Base-by-base conservation (phyloP, 768 basidiomycete species). In the Suillus subaureus region DNA sequence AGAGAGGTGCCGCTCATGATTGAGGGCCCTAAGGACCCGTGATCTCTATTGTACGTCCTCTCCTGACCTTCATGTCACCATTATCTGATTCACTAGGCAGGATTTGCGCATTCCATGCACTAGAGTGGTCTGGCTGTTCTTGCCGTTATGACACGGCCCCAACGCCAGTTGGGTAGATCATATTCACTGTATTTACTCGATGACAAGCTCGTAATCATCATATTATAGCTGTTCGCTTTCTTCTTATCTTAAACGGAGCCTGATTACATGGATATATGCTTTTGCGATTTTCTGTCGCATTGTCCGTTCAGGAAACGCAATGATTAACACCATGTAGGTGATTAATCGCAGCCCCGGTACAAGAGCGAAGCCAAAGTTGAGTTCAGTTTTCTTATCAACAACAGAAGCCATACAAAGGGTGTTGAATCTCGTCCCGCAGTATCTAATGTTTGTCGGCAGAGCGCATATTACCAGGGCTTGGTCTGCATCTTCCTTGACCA, bases 1-100 rank as follows among this genome's bases (percentile, higher is more conserved):
- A 55, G 13, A 33, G 9, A 54, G 21, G 31, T 39, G 13, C 67
- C 70, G 23, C 42, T 52, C 31, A 37, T 56, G 37, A 45, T 63
- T 39, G 42, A 56, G 26, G 33, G 62, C 16, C 60, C 62, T 9
- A 60, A 60, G 58, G 61, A 61, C 31, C 35, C 31, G 8, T 51
- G 37, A 60, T 55, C 6, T 60, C 33, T 21, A 28, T 28, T 13
- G 58, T 60, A 31, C 12, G 58, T 43, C 18, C 28, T 58, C 39
- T 26, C 6, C 57, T 39, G 16, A 31, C 12, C 11, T 60, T 8
- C 28, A 21, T 21, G 18, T 42, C 5, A 4, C 57, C 39, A 42
- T 42, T 18, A 21, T 28, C 26, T 60, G 12, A 60, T 26, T 42
- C 6, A 37, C 5, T 13, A 9, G 18, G 28, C 40, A 60, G 26